These are phyloP conservation scores for Eucalyptus coolabah DNA, from an alignment of 345 rosid species.

Conservation along the genomic window DNA sequence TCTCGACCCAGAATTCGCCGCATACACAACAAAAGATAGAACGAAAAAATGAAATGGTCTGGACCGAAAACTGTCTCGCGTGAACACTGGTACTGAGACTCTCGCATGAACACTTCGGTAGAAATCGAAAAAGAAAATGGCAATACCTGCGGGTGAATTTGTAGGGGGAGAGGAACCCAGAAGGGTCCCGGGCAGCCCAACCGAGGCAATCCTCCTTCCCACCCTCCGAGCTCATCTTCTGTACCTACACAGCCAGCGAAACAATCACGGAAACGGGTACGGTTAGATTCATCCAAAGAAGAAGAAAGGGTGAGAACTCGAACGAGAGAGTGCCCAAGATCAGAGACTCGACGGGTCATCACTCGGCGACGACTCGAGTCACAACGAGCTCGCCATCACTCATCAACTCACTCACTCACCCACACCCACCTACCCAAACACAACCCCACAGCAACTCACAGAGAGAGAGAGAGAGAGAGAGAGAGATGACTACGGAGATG, in stretches of 20 bases:
- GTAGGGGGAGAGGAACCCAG: slow-evolving; percentile 60
- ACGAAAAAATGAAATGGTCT: neutral
- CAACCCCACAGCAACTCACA: neutral
- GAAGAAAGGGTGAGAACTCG: neutral
- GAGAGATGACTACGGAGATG: neutral
- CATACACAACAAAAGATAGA: neutral
- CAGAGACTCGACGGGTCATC: neutral
- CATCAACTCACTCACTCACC: neutral
- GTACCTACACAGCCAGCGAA: neutral
- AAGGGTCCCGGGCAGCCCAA: slow-evolving; percentile 66
- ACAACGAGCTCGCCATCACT: neutral
- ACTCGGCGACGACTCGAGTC: neutral
- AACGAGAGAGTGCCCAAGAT: neutral
- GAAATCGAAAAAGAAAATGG: neutral
- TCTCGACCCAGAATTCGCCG: neutral
- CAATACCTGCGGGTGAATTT: slow-evolving; percentile 51
- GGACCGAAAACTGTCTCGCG: neutral
- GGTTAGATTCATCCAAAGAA: neutral
- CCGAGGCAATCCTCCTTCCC: slow-evolving; percentile 24
- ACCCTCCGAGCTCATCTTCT: slow-evolving; percentile 16
- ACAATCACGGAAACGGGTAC: neutral
- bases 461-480: neutral
- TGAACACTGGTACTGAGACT: neutral
- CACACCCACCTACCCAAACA: neutral
- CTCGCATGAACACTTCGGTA: neutral